Conservation (phyloP, 306 rosid species). For the Boehmeria nivea region DNA sequence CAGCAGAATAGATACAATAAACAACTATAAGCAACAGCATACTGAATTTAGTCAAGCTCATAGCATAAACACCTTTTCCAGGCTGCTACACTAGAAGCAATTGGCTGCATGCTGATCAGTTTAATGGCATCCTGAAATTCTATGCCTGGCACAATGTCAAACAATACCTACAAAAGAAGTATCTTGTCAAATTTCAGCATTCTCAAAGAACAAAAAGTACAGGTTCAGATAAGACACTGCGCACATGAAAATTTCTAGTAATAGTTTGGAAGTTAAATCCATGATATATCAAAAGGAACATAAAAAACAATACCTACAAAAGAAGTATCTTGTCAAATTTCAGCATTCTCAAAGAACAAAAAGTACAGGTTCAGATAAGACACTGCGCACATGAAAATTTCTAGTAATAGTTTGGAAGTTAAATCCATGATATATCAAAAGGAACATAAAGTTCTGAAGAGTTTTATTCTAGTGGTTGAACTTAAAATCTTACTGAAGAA, state of each 20-base stretch:
- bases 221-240: not conserved
- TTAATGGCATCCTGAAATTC: conserved; percentile 85
- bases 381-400: not conserved
- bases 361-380: not conserved
- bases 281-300: too few species aligned
- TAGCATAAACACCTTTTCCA: conserved; percentile 61
- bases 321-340: conserved; percentile 29
- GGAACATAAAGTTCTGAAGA: too few species aligned
- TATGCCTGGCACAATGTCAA: conserved; percentile 96
- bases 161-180: conserved; percentile 70
- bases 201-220: not conserved
- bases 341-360: not conserved
- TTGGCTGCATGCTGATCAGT: conserved; percentile 83
- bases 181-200: conserved; percentile 25
- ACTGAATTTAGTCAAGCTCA: not conserved
- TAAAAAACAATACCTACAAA: conserved; percentile 60
- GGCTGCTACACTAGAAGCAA: conserved; percentile 64
- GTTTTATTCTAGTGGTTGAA: too few species aligned
- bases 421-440: too few species aligned
- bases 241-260: not conserved
- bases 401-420: not conserved
- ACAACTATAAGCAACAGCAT: not conserved
- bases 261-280: too few species aligned
- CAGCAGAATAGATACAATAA: not conserved
- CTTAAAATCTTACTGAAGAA: too few species aligned